A percentile compares a stretch with the other conserved stretches of the same genome.
Evolutionary conservation across 148 eudicot species (phyloP).

Genomic region (Vaccinium darrowii): DNA sequence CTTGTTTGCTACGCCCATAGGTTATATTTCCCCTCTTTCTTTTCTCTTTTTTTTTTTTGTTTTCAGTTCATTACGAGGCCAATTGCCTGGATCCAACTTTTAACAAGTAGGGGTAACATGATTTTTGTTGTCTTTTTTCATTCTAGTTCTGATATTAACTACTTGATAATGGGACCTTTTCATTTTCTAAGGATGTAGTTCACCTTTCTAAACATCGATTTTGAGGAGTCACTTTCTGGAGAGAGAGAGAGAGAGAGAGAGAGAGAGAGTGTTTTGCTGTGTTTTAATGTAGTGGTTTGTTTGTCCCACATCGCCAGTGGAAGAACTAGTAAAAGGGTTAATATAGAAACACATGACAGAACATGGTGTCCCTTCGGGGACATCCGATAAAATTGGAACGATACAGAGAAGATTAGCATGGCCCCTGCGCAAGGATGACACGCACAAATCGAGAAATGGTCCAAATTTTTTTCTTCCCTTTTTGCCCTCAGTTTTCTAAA

Average conservation of each 20-base stretch:
- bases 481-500: background rate
- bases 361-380: background rate
- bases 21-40: background rate
- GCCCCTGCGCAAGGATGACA: background rate
- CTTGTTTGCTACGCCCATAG: background rate
- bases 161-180: background rate
- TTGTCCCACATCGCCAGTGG: background rate
- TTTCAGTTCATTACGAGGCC: background rate
- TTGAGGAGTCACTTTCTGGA: background rate
- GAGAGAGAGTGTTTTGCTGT: background rate
- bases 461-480: background rate
- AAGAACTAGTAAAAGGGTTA: background rate
- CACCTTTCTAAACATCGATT: background rate
- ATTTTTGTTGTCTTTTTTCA: background rate
- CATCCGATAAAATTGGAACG: slow-evolving; percentile 4
- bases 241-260: background rate
- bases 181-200: background rate
- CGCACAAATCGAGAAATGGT: background rate
- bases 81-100: background rate
- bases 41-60: too few relatives aligned
- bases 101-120: background rate
- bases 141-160: background rate
- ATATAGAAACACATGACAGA: background rate
- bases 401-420: background rate
- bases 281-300: background rate